phyloP scores from a whole-genome alignment of 2,329 filamentous ascomycete genomes.

The Blastomyces gilchristii region DNA sequence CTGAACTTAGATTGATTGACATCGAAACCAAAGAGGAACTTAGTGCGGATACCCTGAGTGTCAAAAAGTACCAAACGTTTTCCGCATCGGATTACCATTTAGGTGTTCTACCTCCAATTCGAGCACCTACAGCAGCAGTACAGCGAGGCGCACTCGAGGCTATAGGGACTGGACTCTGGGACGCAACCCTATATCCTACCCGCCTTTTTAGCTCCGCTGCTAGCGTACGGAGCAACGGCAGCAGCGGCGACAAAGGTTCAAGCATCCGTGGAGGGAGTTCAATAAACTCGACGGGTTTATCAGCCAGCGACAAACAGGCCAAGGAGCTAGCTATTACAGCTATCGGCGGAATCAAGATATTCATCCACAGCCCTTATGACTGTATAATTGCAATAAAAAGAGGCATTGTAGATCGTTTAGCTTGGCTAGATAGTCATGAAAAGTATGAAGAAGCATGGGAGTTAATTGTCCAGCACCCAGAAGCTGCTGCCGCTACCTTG shows the following conservation, averaged over 20 bases:
- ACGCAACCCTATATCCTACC: constrained; percentile 78
- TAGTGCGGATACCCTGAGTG: constrained; percentile 73
- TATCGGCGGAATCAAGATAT: constrained; percentile 63
- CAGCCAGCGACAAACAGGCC: constrained; percentile 26
- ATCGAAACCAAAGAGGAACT: constrained; percentile 71
- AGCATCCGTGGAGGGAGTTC: constrained; percentile 41
- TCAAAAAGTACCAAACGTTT: constrained; percentile 78
- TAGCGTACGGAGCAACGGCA: constrained; percentile 55
- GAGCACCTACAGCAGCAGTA: constrained; percentile 52
- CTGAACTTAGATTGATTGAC: constrained; percentile 85
- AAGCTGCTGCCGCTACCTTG: constrained; percentile 41
- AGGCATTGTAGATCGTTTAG: constrained; percentile 72
- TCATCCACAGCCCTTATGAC: constrained; percentile 93
- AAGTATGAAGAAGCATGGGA: constrained; percentile 82
- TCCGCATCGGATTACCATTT: constrained; percentile 89
- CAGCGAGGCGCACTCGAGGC: constrained; percentile 67
- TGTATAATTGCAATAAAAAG: constrained; percentile 86
- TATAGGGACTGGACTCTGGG: constrained; percentile 68
- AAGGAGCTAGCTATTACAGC: constrained; percentile 39
- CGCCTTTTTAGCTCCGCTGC: constrained; percentile 78
- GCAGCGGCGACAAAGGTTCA: constrained; percentile 48
- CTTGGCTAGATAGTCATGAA: constrained; percentile 73
- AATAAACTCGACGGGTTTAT: constrained; percentile 46
- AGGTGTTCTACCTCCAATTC: constrained; percentile 66
- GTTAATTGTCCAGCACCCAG: constrained; percentile 77